A percentile compares a stretch with the other conserved stretches of the same genome.
phyloP scores from a whole-genome alignment of 139 green algal genomes.

The Volvox africanus region DNA sequence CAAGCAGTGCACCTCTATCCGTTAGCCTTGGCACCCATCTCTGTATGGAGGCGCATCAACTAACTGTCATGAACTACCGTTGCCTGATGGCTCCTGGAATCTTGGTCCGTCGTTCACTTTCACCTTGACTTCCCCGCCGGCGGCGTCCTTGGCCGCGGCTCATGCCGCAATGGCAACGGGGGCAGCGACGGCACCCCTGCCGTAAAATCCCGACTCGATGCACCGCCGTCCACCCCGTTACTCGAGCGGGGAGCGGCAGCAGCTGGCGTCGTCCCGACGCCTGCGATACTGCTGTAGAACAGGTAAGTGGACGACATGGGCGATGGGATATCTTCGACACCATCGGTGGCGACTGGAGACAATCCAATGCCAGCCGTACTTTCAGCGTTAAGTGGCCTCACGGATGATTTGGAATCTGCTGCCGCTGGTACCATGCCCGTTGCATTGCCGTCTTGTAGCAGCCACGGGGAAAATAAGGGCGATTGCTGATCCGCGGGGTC shows the following conservation, averaged over 20 bases:
- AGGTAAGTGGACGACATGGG: not conserved
- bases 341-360: no score
- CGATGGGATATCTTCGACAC: no score
- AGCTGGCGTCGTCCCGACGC: not conserved
- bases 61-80: no score
- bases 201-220: not conserved
- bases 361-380: not conserved
- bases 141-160: no score
- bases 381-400: not conserved
- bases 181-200: not conserved
- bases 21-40: no score
- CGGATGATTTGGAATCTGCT: not conserved
- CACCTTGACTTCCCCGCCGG: no score
- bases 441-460: not conserved
- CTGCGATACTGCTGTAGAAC: not conserved
- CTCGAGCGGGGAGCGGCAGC: not conserved
- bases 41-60: no score
- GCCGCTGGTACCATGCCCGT: not conserved
- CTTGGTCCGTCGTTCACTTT: no score
- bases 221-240: no score
- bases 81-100: no score
- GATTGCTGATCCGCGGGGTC: no score
- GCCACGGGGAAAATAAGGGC: not conserved
- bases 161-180: not conserved
- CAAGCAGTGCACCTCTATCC: no score